A percentile compares a stretch with the other conserved stretches of the same genome.
Conservation (phyloP, 2,329 filamentous ascomycete genomes). For the Phialemoniopsis sp. region DNA sequence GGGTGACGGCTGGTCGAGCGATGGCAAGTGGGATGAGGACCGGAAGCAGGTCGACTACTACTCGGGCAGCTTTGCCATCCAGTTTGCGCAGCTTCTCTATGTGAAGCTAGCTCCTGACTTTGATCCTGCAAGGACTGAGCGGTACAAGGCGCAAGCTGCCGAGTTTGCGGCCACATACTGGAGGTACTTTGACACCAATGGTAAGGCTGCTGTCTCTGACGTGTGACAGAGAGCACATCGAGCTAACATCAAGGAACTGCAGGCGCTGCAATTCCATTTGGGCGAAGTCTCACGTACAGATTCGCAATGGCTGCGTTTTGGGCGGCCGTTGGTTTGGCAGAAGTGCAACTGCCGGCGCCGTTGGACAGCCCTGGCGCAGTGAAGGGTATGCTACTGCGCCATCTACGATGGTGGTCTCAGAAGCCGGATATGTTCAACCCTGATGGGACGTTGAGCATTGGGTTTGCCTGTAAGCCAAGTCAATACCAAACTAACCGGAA, state of each 20-base stretch:
- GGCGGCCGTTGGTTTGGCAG: slow-evolving; percentile 36
- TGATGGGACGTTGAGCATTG: slow-evolving; percentile 46
- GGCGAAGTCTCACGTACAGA: slow-evolving; percentile 44
- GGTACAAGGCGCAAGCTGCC: slow-evolving; percentile 31
- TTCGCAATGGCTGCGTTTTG: slow-evolving; percentile 47
- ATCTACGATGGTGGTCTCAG: slow-evolving; percentile 44
- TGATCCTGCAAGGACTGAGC: slow-evolving; percentile 12
- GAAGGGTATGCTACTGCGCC: slow-evolving; percentile 44
- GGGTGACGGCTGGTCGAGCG: slow-evolving; percentile 40
- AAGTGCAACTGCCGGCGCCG: slow-evolving; percentile 29
- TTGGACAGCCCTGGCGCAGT: slow-evolving; percentile 30
- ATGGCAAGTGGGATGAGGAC: slow-evolving; percentile 35
- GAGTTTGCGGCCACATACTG: slow-evolving; percentile 37
- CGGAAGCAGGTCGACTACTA: slow-evolving; percentile 45
- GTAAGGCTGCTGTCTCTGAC: slow-evolving; percentile 15
- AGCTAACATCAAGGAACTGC: background rate
- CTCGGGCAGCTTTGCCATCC: slow-evolving; percentile 49
- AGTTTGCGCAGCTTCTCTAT: slow-evolving; percentile 45
- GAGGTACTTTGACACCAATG: slow-evolving; percentile 41
- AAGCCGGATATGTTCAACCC: slow-evolving; percentile 38
- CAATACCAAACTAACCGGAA: too few species aligned
- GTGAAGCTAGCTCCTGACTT: slow-evolving; percentile 27
- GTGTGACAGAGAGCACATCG: background rate
- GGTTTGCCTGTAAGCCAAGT: slow-evolving; percentile 17
- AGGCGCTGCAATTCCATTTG: slow-evolving; percentile 49